Base-by-base conservation (phyloP, 805 yeast species). In the Debaryomyces maramus region DNA sequence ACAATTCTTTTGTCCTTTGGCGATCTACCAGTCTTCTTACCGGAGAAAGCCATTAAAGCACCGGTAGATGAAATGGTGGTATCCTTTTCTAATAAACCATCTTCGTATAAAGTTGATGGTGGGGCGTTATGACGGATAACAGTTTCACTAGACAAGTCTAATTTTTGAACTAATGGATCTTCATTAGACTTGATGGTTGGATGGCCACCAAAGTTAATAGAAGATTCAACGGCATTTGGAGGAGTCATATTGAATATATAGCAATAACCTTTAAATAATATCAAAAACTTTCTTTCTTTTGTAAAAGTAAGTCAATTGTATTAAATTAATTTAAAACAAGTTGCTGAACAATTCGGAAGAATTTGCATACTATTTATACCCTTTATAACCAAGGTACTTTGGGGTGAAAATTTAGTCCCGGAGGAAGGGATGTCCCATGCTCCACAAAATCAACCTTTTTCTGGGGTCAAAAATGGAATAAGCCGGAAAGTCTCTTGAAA, bases 1-100 rank as follows among this genome's bases (percentile, higher is more conserved):
- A 91, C 97, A 64, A 91, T 88, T 73, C 99, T 86, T 70, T 91
- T 91, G 72, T 91, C 99, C 74, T 86, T 87, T 63, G 99, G 99
- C 24, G 97, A 91, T 71, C 99, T 85, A 58, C 99, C 99, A 40
- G 98, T 91, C 73, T 91, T 91, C 51, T 80, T 73, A 60, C 99
- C 99, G 15, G 97, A 88, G 71, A 81, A 90, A 34, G 99, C 98
- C 67, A 91, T 85, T 52, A 91, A 76, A 34, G 98, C 97, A 62
- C 99, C 99, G 32, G 95, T 77, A 21, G 96, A 83, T 13, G 95
- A 81, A 54, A 91, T 85, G 41, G 95, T 89, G 31, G 97, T 90
- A 44, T 95, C 90, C 57, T 79, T 80, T 72, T 91, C 99, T 50
- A 78, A 72, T 46, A 91, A 75, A 47, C 95, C 98, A 62, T 93